Base-by-base conservation (phyloP, 2,329 filamentous ascomycete genomes). In the Phaeosphaeria sp. region DNA sequence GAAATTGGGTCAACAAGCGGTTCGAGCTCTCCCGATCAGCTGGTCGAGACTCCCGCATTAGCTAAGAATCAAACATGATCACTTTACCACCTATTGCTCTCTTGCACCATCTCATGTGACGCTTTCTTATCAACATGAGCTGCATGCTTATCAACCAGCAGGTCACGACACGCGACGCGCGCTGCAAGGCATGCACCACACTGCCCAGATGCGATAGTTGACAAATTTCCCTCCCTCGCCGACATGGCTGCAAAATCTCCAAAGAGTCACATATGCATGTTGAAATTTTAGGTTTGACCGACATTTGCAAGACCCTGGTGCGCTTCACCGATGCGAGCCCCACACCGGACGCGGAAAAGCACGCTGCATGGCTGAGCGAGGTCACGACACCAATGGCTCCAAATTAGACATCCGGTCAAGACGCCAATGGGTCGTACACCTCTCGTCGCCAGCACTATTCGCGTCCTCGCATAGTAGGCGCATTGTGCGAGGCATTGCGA, bases 11-110 rank as follows among this genome's bases (percentile, higher is more conserved):
- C 52, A 39, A 41, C 25, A 13, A 30, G 57, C 62, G 66, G 66
- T 68, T 56, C 55, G 64, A 68, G 56, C 36, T 69, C 67, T 70
- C 67, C 67, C 67, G 54, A 54, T 50, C 46, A 50, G 51, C 52
- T 62, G 67, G 67, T 70, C 43, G 67, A 70, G 67, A 69, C 65
- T 63, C 65, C 63, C 64, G 59, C 60, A 56, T 55, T 70, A 67
- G 67, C 53, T 69, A 68, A 53, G 62, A 60, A 64, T 64, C 59
- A 59, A 65, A 63, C 56, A 63, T 58, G 46, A 65, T 68, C 58
- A 68, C 63, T 30, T 50, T 55, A 55, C 58, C 48, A 64, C 61
- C 50, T 48, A 55, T 36, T 49, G n/a, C n/a, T 21, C 27, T 46
- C 54, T 58, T 63, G 33, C 25, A 27, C 9, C 9, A 9, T 27